Evolutionary conservation across 2,329 filamentous ascomycete genomes (phyloP).

Genomic region (Microascus cirrosus): DNA sequence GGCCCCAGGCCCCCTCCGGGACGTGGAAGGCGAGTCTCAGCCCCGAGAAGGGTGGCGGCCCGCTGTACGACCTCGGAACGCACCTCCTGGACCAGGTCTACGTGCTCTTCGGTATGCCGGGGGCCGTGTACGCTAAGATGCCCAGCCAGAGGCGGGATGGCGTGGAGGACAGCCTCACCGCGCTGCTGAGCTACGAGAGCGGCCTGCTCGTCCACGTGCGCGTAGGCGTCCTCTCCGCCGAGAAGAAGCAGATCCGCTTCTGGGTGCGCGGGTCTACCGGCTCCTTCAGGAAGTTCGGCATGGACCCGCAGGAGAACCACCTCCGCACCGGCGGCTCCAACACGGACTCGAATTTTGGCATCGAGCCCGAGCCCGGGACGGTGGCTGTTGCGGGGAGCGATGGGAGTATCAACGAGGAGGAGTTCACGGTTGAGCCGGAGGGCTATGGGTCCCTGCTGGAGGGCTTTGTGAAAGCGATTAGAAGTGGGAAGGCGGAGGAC

Average conservation of each 20-base stretch:
- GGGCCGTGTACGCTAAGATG: slow-evolving; percentile 55
- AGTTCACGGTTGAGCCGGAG: slow-evolving; percentile 48
- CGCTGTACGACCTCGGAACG: slow-evolving; percentile 63
- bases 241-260: slow-evolving; percentile 59
- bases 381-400: slow-evolving; percentile 44
- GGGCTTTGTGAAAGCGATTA: slow-evolving; percentile 34
- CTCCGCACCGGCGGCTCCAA: slow-evolving; percentile 50
- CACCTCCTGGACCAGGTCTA: slow-evolving; percentile 70
- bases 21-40: slow-evolving; percentile 57
- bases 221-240: slow-evolving; percentile 56
- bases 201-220: slow-evolving; percentile 62
- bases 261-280: slow-evolving; percentile 68
- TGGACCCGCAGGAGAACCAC: slow-evolving; percentile 69
- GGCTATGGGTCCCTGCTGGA: slow-evolving; percentile 63
- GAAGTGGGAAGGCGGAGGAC: slow-evolving; percentile 33
- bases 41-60: slow-evolving; percentile 52
- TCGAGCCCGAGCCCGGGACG: slow-evolving; percentile 43
- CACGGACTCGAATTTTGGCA: slow-evolving; percentile 51
- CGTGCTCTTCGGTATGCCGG: slow-evolving; percentile 57
- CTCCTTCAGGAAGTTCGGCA: slow-evolving; percentile 58
- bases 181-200: slow-evolving; percentile 52
- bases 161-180: slow-evolving; percentile 48
- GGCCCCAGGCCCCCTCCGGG: slow-evolving; percentile 39
- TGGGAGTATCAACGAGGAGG: slow-evolving; percentile 34
- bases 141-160: slow-evolving; percentile 50